Evolutionary conservation across 768 basidiomycete genomes (phyloP).

Genomic region (Lentinula edodes): DNA sequence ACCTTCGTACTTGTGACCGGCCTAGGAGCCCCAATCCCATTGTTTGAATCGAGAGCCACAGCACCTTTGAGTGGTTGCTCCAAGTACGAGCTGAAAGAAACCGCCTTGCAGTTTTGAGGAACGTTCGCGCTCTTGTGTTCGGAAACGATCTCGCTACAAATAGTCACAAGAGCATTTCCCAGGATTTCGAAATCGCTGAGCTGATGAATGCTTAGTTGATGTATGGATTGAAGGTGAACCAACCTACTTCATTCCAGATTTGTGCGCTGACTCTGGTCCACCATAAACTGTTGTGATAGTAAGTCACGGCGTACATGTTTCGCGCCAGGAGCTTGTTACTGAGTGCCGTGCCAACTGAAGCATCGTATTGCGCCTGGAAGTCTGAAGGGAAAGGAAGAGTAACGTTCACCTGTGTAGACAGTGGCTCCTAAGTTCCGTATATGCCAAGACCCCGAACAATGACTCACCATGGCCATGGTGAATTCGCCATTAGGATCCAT

Average conservation of each 20-base stretch:
- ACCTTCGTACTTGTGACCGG: background rate
- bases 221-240: background rate
- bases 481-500: constrained; percentile 48
- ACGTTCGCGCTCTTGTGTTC: background rate
- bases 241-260: constrained; percentile 31
- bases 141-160: constrained; percentile 4
- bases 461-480: constrained; percentile 62
- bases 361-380: constrained; percentile 11
- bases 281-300: constrained; percentile 31
- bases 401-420: constrained; percentile 24
- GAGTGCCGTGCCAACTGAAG: constrained; percentile 16
- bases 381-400: constrained; percentile 22
- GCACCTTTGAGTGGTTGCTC: background rate
- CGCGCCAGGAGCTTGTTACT: constrained; percentile 21
- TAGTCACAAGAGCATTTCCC: constrained; percentile 4
- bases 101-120: background rate
- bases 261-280: constrained; percentile 37
- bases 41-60: background rate
- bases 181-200: constrained; percentile 13
- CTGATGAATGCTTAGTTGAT: background rate
- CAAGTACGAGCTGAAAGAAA: background rate
- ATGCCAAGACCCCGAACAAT: background rate
- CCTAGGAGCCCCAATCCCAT: background rate
- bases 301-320: constrained; percentile 26
- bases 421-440: background rate